Conservation (phyloP, 192 early-diverging fungal species). For the Oehlia diaphana region DNA sequence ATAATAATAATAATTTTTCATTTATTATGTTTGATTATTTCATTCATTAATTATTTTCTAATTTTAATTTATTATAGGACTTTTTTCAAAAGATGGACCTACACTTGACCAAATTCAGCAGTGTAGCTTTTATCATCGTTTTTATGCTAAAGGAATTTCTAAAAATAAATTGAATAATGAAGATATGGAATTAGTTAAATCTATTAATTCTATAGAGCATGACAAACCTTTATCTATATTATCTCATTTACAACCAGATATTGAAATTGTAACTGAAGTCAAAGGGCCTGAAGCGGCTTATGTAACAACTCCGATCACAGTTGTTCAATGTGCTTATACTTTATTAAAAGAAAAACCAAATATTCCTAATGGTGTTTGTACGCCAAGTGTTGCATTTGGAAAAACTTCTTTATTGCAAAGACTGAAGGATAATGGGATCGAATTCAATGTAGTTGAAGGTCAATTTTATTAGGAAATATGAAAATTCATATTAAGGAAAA, state of each 20-base stretch:
- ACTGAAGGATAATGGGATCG: constrained; percentile 49
- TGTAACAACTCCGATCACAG: constrained; percentile 60
- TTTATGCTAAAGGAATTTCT: constrained; percentile 56
- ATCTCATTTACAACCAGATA: constrained; percentile 38
- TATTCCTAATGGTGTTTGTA: constrained; percentile 52
- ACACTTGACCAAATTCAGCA: constrained; percentile 54
- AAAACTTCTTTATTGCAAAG: constrained; percentile 48
- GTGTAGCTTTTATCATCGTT: constrained; percentile 52
- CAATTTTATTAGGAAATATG: too few species aligned
- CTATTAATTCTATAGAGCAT: background rate
- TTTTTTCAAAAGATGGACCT: constrained; percentile 58
- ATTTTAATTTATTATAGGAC: constrained; percentile 21
- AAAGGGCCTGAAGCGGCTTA: constrained; percentile 70
- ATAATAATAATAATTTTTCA: background rate
- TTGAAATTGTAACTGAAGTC: constrained; percentile 52
- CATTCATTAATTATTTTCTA: background rate
- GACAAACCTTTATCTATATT: background rate
- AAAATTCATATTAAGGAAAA: too few species aligned
- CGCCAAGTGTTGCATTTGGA: constrained; percentile 55
- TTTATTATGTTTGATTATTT: background rate
- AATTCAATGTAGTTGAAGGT: constrained; percentile 31
- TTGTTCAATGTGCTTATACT: constrained; percentile 54
- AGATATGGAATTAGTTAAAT: constrained; percentile 22
- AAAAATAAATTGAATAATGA: constrained; percentile 24
- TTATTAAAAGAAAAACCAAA: constrained; percentile 47